phyloP scores from a whole-genome alignment of 2,329 filamentous ascomycete genomes.

The Pseudogymnoascus sp. region DNA sequence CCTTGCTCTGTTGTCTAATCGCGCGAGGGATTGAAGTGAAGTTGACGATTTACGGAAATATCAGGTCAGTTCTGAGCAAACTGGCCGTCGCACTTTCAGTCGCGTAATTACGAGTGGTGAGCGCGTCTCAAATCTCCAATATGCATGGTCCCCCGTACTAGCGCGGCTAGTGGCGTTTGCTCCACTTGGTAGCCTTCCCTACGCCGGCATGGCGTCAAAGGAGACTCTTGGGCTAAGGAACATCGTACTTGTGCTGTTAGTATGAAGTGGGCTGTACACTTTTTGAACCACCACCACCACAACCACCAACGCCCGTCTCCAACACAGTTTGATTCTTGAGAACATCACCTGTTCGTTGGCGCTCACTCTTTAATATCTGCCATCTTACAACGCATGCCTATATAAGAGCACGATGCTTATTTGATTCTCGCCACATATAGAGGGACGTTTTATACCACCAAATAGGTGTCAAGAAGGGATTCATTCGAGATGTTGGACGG shows the following conservation, averaged over 20 bases:
- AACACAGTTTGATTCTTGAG: neutral
- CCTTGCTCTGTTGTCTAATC: neutral
- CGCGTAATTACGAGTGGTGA: neutral
- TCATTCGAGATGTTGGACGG: constrained; percentile 30
- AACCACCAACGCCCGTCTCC: neutral
- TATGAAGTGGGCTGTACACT: neutral
- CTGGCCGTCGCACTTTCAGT: neutral
- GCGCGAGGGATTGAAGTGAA: neutral
- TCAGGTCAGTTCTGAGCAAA: neutral
- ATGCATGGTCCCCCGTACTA: constrained; percentile 1
- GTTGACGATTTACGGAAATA: neutral
- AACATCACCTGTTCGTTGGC: neutral
- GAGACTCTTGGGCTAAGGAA: neutral
- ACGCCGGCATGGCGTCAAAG: neutral
- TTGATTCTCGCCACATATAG: constrained; percentile 1
- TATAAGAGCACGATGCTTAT: neutral
- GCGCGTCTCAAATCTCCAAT: constrained; percentile 4
- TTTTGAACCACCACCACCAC: neutral
- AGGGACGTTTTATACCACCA: neutral
- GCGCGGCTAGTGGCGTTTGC: constrained; percentile 1
- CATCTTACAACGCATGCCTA: neutral
- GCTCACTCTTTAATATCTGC: neutral
- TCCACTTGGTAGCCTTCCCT: neutral
- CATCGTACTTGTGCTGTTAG: neutral
- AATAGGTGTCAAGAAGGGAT: constrained; percentile 10